Evolutionary conservation across 371 early-diverging fungal species (phyloP).

Genomic region (Parasitella parasitica): DNA sequence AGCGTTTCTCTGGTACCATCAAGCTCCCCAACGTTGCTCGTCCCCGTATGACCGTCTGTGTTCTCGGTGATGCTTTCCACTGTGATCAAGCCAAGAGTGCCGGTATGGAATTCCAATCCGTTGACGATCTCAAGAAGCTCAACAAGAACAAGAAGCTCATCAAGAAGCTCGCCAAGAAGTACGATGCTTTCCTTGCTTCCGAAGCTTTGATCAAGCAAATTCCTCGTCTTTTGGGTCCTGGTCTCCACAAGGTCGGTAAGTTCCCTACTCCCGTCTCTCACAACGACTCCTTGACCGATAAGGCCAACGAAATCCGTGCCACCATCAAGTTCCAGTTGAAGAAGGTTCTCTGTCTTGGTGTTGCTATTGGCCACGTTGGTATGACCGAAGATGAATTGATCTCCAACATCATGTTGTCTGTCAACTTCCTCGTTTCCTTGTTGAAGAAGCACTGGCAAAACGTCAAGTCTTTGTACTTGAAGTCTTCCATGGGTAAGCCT

Average conservation of each 20-base stretch:
- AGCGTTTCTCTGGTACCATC: constrained; percentile 37
- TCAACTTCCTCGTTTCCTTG: constrained; percentile 97
- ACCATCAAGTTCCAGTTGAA: constrained; percentile 99
- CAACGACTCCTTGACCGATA: constrained; percentile 86
- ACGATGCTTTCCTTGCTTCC: constrained; percentile 98
- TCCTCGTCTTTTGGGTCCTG: constrained; percentile 96
- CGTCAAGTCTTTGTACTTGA: constrained; percentile 67
- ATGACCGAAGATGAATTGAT: constrained; percentile 96
- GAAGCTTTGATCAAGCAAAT: constrained; percentile 98
- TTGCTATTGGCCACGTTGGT: constrained; percentile 96
- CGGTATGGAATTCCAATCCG: constrained; percentile 92
- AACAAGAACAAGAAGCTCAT: constrained; percentile 99
- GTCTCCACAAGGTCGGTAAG: constrained; percentile 97
- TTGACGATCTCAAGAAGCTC: constrained; percentile 98
- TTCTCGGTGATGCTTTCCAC: constrained; percentile 97
- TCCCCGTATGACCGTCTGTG: constrained; percentile 94
- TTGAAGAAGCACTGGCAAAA: constrained; percentile 99
- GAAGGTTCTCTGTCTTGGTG: constrained; percentile 98
- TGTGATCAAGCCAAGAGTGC: constrained; percentile 93
- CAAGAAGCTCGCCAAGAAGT: constrained; percentile 96
- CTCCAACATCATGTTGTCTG: constrained; percentile 96
- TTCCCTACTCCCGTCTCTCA: constrained; percentile 98
- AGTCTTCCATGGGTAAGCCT: constrained; percentile 97
- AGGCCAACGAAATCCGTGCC: constrained; percentile 94
- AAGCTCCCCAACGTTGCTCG: constrained; percentile 64